Evolutionary conservation across 164 flowering plant genomes (phyloP).

Genomic region (Piper longum): DNA sequence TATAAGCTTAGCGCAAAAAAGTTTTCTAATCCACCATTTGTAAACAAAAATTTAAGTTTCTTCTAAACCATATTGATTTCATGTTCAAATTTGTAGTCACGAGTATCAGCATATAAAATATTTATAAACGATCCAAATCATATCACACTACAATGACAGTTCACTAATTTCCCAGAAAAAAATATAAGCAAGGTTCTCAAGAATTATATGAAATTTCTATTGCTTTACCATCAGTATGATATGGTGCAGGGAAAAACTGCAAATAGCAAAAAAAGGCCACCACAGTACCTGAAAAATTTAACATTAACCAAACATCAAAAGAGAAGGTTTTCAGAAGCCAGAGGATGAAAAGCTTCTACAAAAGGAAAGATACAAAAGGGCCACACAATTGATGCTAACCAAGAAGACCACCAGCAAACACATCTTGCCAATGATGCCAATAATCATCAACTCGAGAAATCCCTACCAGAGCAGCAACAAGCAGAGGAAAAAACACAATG

Average conservation of each 20-base stretch:
- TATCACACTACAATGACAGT: no score
- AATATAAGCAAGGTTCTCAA: not conserved
- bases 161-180: no score
- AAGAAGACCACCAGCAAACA: slow-evolving; percentile 67
- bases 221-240: slow-evolving; percentile 42
- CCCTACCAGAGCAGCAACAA: slow-evolving; percentile 57
- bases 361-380: not conserved
- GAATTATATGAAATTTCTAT: not conserved
- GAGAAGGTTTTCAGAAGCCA: not conserved
- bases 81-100: no score
- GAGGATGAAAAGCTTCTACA: not conserved
- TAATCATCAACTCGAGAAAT: slow-evolving; percentile 80
- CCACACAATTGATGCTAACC: slow-evolving; percentile 25
- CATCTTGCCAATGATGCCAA: slow-evolving; percentile 97
- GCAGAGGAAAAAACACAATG: slow-evolving; percentile 55
- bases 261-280: slow-evolving; percentile 61
- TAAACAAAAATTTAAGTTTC: no score
- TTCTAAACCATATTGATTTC: no score
- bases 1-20: no score
- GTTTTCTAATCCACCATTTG: no score
- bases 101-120: no score
- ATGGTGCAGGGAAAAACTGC: slow-evolving; percentile 83
- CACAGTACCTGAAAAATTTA: slow-evolving; percentile 34
- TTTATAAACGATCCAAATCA: no score
- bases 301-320: not conserved